Conservation (phyloP, 2,329 filamentous ascomycete genomes). For the Talaromyces sp. region DNA sequence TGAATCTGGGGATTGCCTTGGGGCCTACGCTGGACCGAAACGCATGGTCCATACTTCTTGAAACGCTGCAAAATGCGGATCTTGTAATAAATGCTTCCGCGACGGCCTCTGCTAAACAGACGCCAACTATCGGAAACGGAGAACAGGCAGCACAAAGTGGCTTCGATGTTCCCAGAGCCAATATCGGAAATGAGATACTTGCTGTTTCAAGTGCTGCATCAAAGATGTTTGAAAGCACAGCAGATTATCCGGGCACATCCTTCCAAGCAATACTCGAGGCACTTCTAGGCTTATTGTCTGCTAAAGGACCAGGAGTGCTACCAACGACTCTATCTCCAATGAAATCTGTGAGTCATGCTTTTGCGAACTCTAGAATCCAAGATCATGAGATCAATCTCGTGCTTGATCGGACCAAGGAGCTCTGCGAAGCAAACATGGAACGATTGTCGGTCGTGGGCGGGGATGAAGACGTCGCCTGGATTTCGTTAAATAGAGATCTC, state of each 20-base stretch:
- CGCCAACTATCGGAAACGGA: constrained; percentile 25
- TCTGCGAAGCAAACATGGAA: constrained; percentile 70
- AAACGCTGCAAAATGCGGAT: constrained; percentile 89
- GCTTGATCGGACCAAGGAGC: constrained; percentile 67
- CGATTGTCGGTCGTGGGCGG: constrained; percentile 65
- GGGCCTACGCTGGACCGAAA: constrained; percentile 76
- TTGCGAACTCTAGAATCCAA: constrained; percentile 40
- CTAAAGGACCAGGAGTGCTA: constrained; percentile 41
- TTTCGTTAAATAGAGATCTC: constrained; percentile 57
- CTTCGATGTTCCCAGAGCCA: constrained; percentile 52
- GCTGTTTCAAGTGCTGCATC: constrained; percentile 85
- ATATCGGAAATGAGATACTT: constrained; percentile 74
- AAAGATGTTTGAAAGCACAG: constrained; percentile 84
- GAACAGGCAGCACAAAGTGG: constrained; percentile 27
- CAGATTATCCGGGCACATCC: constrained; percentile 78
- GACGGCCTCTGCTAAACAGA: constrained; percentile 27
- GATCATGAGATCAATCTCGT: constrained; percentile 52
- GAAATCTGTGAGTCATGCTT: constrained; percentile 26
- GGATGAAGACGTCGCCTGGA: constrained; percentile 70
- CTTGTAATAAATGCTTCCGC: constrained; percentile 62
- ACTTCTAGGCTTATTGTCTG: constrained; percentile 65
- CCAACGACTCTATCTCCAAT: constrained; percentile 53
- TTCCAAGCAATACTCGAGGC: constrained; percentile 75
- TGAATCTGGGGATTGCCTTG: constrained; percentile 94
- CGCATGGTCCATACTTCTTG: constrained; percentile 84